Conservation (phyloP, 208 protist species). For the Trypanosoma caninum region DNA sequence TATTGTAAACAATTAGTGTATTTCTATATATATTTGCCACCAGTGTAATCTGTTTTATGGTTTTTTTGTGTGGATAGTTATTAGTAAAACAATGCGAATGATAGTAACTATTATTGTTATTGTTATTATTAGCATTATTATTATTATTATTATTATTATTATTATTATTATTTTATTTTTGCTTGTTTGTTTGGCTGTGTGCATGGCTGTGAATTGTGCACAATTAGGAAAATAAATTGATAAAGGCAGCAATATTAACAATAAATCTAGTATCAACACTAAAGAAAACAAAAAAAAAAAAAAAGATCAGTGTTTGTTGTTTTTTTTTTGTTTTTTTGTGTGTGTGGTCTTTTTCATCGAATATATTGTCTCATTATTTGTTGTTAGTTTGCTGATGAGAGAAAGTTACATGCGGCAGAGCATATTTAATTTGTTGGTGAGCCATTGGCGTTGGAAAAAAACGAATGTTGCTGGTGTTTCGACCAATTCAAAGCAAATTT, state of each 20-base stretch:
- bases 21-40: too few species aligned
- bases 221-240: too few species aligned
- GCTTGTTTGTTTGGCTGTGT: neutral
- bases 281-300: neutral
- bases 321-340: constrained; percentile 5
- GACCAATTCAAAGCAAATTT: neutral
- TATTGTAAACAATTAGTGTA: too few species aligned
- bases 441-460: constrained; percentile 6
- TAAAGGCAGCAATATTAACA: neutral
- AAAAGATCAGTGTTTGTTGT: neutral
- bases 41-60: too few species aligned
- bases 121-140: too few species aligned
- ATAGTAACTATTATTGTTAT: too few species aligned
- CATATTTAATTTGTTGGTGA: neutral
- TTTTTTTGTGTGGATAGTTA: too few species aligned
- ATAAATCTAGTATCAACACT: too few species aligned
- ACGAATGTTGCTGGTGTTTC: neutral
- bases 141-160: neutral
- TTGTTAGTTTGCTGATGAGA: neutral
- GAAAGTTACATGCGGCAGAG: neutral
- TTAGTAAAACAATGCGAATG: too few species aligned
- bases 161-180: constrained; percentile 1
- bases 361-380: neutral
- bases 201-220: neutral
- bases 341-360: neutral